Percentiles rank a stretch among this genome's conserved stretches.
Conservation (phyloP, 345 rosid species). For the Eucalyptus microcorys region DNA sequence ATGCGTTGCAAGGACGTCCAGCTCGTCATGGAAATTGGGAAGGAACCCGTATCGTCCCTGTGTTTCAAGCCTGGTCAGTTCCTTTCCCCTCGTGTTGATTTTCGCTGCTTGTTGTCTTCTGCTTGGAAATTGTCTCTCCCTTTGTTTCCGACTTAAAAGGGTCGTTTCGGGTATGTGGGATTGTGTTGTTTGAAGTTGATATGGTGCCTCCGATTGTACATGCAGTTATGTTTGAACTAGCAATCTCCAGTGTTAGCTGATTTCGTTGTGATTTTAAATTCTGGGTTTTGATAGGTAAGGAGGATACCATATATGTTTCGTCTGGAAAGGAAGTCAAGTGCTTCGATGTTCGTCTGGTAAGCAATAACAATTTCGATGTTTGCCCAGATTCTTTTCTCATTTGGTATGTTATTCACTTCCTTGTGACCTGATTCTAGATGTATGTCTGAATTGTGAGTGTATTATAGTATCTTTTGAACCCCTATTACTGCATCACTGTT, state of each 20-base stretch:
- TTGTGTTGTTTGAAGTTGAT: background rate
- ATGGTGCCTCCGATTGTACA: background rate
- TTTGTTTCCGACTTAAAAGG: background rate
- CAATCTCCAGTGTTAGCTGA: background rate
- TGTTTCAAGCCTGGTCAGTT: slow-evolving; percentile 67
- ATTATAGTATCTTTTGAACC: background rate
- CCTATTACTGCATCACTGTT: background rate
- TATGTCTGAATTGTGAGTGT: background rate
- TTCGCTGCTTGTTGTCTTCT: background rate
- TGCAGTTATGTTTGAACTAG: background rate
- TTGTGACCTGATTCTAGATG: background rate
- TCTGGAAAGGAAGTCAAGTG: slow-evolving; percentile 57
- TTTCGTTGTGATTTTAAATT: background rate
- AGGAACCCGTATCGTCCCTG: slow-evolving; percentile 59
- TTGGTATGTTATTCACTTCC: background rate
- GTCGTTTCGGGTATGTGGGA: background rate
- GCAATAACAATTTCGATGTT: background rate
- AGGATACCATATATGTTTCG: slow-evolving; percentile 61
- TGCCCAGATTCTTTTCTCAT: background rate
- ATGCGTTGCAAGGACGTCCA: slow-evolving; percentile 87
- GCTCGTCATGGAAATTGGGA: slow-evolving; percentile 40
- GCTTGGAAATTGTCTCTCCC: background rate
- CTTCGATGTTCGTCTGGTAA: slow-evolving; percentile 82
- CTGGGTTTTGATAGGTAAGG: slow-evolving; percentile 38
- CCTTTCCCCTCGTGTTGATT: background rate